These are phyloP conservation scores for Fremontodendron californicum DNA, from an alignment of 345 rosid genomes.

Conservation along the genomic window DNA sequence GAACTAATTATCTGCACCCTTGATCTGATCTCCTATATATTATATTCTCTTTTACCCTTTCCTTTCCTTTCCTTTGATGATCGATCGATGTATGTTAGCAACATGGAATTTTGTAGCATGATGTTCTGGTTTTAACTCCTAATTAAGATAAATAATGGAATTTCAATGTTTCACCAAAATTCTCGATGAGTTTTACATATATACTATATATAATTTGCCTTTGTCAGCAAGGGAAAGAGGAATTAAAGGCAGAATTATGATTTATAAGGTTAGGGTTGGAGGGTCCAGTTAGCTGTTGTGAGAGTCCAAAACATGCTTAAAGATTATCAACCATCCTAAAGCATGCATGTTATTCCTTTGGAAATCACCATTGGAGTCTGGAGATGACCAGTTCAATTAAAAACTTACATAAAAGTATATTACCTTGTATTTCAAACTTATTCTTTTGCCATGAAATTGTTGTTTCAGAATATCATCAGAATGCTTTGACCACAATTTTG, in stretches of 20 bases:
- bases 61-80: not conserved
- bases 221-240: not conserved
- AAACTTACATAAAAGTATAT: not conserved
- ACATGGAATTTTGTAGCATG: not conserved
- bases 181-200: not conserved
- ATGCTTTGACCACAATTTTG: not conserved
- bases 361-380: not conserved
- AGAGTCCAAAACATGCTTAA: not conserved
- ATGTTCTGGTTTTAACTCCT: not conserved
- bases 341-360: not conserved
- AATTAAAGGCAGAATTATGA: not conserved
- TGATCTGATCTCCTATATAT: not conserved
- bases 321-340: not conserved
- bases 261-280: not conserved
- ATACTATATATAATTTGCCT: not conserved
- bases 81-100: not conserved
- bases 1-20: not conserved
- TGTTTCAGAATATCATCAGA: not conserved
- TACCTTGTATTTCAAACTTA: not conserved
- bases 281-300: not conserved
- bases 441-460: not conserved
- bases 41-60: not conserved
- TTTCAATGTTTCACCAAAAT: not conserved
- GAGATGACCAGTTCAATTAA: too few relatives aligned
- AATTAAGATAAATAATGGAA: not conserved